phyloP scores from a whole-genome alignment of 2,329 filamentous ascomycete genomes.

The Cryphonectria carpinicola region DNA sequence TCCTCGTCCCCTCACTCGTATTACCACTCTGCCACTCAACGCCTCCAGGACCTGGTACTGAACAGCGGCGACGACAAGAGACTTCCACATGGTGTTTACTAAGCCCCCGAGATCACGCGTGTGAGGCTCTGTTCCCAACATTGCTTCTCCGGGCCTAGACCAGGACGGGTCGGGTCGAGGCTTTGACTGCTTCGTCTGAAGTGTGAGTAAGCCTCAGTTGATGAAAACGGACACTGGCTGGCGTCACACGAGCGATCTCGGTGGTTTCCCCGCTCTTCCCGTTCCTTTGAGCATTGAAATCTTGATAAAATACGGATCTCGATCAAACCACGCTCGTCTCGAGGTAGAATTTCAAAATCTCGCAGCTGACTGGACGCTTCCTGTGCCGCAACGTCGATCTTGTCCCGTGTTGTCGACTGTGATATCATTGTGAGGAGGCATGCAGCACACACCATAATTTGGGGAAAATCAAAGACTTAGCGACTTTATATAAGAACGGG shows the following conservation, averaged over 20 bases:
- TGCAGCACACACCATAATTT: background rate
- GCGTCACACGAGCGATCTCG: background rate
- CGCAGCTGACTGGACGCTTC: background rate
- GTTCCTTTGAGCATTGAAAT: background rate
- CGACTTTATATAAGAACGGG: background rate
- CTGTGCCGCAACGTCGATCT: constrained; percentile 5
- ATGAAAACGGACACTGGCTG: background rate
- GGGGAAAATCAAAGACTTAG: background rate
- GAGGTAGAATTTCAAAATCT: background rate
- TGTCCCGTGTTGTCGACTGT: constrained; percentile 2
- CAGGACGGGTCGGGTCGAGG: too few relatives aligned
- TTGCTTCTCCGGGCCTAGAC: too few relatives aligned
- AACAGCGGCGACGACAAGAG: too few relatives aligned
- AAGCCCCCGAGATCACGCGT: too few relatives aligned
- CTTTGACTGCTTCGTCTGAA: background rate
- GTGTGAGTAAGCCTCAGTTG: background rate
- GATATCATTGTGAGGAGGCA: constrained; percentile 2
- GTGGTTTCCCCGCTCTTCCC: background rate
- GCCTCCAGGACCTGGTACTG: too few relatives aligned
- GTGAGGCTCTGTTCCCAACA: too few relatives aligned
- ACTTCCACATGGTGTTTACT: too few relatives aligned
- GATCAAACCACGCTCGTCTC: background rate
- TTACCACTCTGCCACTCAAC: too few relatives aligned
- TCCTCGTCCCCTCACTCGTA: too few relatives aligned
- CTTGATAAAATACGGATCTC: background rate